A percentile compares a stretch with the other conserved stretches of the same genome.
Conservation (phyloP, 768 basidiomycete genomes). For the Amanita rubescens region DNA sequence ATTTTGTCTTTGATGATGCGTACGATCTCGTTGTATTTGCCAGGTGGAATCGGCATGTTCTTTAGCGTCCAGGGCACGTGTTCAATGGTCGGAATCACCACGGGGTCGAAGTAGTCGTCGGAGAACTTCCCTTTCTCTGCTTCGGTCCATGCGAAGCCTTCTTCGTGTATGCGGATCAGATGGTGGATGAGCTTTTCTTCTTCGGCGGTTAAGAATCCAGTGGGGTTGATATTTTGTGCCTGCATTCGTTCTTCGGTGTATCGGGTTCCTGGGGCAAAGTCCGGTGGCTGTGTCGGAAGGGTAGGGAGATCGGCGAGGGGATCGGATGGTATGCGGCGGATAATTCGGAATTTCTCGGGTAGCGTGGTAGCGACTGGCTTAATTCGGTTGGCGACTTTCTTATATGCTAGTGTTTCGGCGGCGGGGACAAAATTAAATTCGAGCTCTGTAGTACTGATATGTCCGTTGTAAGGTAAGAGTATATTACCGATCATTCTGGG, state of each 20-base stretch:
- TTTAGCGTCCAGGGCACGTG: slow-evolving; percentile 7
- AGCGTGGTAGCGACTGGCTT: slow-evolving; percentile 1
- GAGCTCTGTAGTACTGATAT: background rate
- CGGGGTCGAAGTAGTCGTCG: slow-evolving; percentile 2
- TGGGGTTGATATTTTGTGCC: slow-evolving; percentile 9
- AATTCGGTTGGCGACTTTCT: slow-evolving; percentile 14
- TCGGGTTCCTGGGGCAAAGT: slow-evolving; percentile 10
- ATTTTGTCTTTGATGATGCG: slow-evolving; percentile 11
- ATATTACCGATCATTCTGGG: background rate
- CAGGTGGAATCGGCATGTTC: slow-evolving; percentile 14
- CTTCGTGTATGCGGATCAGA: background rate
- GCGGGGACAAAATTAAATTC: background rate
- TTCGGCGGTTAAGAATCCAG: slow-evolving; percentile 23
- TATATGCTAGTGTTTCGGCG: slow-evolving; percentile 19
- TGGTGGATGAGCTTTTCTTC: slow-evolving; percentile 24
- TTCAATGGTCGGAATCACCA: background rate
- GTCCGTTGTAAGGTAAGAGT: background rate
- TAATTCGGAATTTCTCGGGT: slow-evolving; percentile 1
- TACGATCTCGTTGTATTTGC: slow-evolving; percentile 11
- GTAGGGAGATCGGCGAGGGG: slow-evolving; percentile 7
- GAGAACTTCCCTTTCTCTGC: background rate
- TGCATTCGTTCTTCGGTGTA: slow-evolving; percentile 18
- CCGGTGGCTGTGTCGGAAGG: slow-evolving; percentile 3
- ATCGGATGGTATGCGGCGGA: slow-evolving; percentile 7
- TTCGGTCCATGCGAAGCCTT: too few relatives aligned